Evolutionary conservation across 2,329 filamentous ascomycete genomes (phyloP).

Genomic region (Aspergillus sp.): DNA sequence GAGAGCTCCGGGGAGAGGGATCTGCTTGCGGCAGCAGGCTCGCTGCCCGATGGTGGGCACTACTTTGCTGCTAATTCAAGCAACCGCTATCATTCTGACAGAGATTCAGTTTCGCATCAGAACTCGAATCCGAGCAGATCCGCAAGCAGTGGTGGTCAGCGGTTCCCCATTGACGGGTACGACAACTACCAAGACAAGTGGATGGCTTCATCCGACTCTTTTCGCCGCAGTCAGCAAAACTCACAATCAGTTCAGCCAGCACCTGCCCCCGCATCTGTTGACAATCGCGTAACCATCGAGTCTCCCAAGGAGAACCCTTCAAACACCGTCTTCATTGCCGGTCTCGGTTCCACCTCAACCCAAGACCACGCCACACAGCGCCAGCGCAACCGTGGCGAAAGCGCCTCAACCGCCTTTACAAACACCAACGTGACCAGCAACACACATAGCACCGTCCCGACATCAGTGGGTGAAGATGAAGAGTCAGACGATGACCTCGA

Average conservation of each 20-base stretch:
- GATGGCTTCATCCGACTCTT: constrained; percentile 53
- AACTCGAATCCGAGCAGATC: constrained; percentile 22
- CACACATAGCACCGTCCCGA: constrained; percentile 40
- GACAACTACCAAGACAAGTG: constrained; percentile 57
- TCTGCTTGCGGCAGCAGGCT: constrained; percentile 62
- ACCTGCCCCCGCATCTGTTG: constrained; percentile 2
- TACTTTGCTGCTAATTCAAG: constrained; percentile 17
- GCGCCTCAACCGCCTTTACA: constrained; percentile 40
- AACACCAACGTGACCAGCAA: constrained; percentile 39
- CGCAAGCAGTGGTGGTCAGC: constrained; percentile 17
- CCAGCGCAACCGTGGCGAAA: constrained; percentile 33
- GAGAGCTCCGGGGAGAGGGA: constrained; percentile 73
- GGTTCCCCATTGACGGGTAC: constrained; percentile 29
- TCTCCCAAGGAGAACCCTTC: constrained; percentile 14
- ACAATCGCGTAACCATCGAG: constrained; percentile 8
- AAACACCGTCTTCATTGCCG: constrained; percentile 25
- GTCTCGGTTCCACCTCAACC: constrained; percentile 18
- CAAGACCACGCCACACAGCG: constrained; percentile 18
- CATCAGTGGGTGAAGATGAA: constrained; percentile 35
- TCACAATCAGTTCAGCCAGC: constrained; percentile 9
- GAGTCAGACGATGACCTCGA: constrained; percentile 20
- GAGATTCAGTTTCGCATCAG: constrained; percentile 21
- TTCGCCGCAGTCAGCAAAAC: constrained; percentile 27
- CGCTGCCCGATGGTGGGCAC: constrained; percentile 55
- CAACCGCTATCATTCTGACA: constrained; percentile 33